Evolutionary conservation across 805 yeast genomes (phyloP), one percentile per base, ranked within the genome.

Genomic region (Kodamaea hsintzibuensis): DNA sequence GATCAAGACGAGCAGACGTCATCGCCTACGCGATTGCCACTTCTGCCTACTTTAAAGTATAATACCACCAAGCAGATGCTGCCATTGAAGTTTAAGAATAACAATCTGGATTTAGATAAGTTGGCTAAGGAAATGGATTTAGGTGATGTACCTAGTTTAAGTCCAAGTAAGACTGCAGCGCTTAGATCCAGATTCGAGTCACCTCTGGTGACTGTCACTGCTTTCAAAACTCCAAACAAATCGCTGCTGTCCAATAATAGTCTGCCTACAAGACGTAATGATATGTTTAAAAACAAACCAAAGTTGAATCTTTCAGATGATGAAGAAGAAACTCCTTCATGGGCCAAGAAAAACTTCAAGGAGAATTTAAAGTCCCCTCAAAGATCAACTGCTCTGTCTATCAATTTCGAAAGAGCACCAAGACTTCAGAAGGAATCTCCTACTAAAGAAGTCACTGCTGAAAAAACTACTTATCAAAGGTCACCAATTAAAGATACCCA

Each of bases 151-250:
- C 44, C 64, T 14, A 39, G 52, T 14, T 10, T 56, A 33, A 62
- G 64, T 17, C 66, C 72, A 7, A 44, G 33, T 12, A 69, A 66
- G 44, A 61, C 68, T 3, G 68, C 64, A 5, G 55, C 71, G 17
- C 59, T 73, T 13, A 62, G 73, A 42, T 58, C 72, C 3, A 64
- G 67, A 40, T 76, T 70, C 53, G 78, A 74, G 50, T 64, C 77
- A 0, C 76, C 77, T 1, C 73, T 78, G 10, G 79, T 74, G 0
- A 76, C 79, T 0, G 73, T 76, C 3, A 70, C 76, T 2, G 68
- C 77, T 4, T 76, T 76, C 61, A 75, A 74, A 54, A 62, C 69
- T 14, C 70, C 76, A 1, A 57, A 46, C 46, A 63, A 64, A 49
- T 52, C 61, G 14, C 55, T 48, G 39, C 43, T 16, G 42, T 33